Conservation (phyloP, 1,284 basidiomycete genomes). For the Moesziomyces sp. region DNA sequence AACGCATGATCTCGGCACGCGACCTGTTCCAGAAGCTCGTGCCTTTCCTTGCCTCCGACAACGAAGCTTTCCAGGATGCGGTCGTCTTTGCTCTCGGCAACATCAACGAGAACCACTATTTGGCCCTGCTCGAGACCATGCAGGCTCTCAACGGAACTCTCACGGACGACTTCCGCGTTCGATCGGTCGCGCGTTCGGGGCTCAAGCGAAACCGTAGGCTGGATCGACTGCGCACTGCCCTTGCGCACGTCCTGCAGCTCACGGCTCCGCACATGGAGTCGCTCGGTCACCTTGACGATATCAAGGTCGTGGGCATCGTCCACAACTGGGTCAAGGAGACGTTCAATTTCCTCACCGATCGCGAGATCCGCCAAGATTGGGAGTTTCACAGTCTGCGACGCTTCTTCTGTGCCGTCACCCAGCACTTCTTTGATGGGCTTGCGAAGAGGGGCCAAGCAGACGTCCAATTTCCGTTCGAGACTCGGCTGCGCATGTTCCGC, state of each 20-base stretch:
- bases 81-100: slow-evolving; percentile 88
- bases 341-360: slow-evolving; percentile 78
- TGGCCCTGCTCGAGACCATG: slow-evolving; percentile 84
- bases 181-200: slow-evolving; percentile 54
- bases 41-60: slow-evolving; percentile 86
- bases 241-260: slow-evolving; percentile 88
- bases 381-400: slow-evolving; percentile 84
- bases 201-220: slow-evolving; percentile 75
- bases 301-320: slow-evolving; percentile 78
- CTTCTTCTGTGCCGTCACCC: slow-evolving; percentile 88
- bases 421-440: slow-evolving; percentile 83
- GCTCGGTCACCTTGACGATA: slow-evolving; percentile 77
- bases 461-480: slow-evolving; percentile 79
- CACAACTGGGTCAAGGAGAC: slow-evolving; percentile 87
- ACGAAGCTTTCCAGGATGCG: slow-evolving; percentile 82
- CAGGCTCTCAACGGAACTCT: slow-evolving; percentile 82
- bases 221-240: slow-evolving; percentile 84
- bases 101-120: slow-evolving; percentile 81
- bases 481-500: slow-evolving; percentile 82
- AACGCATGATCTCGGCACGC: slow-evolving; percentile 80
- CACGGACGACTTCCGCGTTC: slow-evolving; percentile 76
- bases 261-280: slow-evolving; percentile 82
- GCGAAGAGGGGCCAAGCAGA: slow-evolving; percentile 79
- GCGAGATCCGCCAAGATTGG: slow-evolving; percentile 80
- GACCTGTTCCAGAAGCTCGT: slow-evolving; percentile 83